phyloP scores from a whole-genome alignment of 257 asterid genomes.

The Primulina tabacum region DNA sequence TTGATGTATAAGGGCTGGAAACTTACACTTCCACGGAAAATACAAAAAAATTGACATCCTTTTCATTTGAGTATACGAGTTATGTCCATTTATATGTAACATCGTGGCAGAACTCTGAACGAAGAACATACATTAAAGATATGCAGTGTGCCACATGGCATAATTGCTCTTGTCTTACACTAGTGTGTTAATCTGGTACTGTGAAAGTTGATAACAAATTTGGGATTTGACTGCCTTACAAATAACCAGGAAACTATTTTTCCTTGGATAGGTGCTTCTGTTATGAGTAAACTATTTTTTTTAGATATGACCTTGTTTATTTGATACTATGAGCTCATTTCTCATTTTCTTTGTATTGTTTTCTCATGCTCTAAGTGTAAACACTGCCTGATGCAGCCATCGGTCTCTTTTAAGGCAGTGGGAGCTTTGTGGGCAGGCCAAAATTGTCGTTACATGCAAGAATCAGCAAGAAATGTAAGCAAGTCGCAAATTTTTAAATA shows the following conservation, averaged over 20 bases:
- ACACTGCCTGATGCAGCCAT: constrained; percentile 48
- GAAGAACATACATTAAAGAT: neutral
- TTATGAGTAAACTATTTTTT: neutral
- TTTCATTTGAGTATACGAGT: too few species aligned
- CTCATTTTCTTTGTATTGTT: neutral
- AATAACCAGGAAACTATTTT: neutral
- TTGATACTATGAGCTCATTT: neutral
- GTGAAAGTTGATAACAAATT: neutral
- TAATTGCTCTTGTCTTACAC: neutral
- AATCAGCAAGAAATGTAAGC: constrained; percentile 98
- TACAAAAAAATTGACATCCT: too few species aligned
- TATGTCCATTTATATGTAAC: neutral
- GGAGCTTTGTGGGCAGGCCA: constrained; percentile 92
- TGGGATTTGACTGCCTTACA: neutral
- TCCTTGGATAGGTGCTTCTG: constrained; percentile 8
- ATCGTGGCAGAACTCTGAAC: neutral
- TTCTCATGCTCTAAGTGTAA: neutral
- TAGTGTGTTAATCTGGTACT: neutral
- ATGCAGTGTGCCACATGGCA: neutral
- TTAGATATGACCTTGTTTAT: neutral
- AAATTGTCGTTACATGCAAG: constrained; percentile 93
- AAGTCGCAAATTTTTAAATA: constrained; percentile 22
- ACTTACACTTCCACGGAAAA: too few species aligned
- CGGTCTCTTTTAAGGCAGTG: constrained; percentile 78
- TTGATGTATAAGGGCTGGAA: too few species aligned